Evolutionary conservation across 1,139 yeast genomes (phyloP).

Genomic region (Yamadazyma jaroonii): DNA sequence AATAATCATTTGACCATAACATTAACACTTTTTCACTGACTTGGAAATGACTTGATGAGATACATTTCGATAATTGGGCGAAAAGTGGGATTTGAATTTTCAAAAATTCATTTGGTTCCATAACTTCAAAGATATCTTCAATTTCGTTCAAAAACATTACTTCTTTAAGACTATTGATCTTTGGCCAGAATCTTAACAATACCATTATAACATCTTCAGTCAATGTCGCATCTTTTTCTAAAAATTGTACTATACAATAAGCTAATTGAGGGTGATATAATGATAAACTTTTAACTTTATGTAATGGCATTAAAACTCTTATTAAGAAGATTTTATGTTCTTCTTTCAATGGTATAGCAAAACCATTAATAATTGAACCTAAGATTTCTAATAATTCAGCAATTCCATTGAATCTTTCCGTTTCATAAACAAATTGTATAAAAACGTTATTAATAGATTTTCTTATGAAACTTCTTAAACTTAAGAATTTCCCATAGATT

Average conservation of each 20-base stretch:
- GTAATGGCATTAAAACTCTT: constrained; percentile 88
- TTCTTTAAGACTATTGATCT: constrained; percentile 91
- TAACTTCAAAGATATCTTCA: constrained; percentile 94
- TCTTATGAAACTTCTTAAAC: constrained; percentile 86
- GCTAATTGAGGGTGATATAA: constrained; percentile 96
- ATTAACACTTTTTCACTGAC: constrained; percentile 94
- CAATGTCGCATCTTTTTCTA: constrained; percentile 87
- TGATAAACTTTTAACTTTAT: constrained; percentile 83
- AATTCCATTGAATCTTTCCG: constrained; percentile 93
- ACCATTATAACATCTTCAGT: constrained; percentile 97
- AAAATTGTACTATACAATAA: constrained; percentile 92
- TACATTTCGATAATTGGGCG: constrained; percentile 92
- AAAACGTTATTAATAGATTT: constrained; percentile 90
- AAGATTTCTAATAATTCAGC: constrained; percentile 92
- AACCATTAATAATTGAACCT: constrained; percentile 96
- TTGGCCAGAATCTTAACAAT: constrained; percentile 93
- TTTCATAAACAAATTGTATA: constrained; percentile 89
- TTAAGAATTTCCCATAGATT: constrained; percentile 91
- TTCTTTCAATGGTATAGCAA: constrained; percentile 94
- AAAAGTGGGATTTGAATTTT: constrained; percentile 92
- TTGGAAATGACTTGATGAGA: constrained; percentile 94
- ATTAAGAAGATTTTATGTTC: constrained; percentile 92
- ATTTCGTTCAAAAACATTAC: constrained; percentile 93
- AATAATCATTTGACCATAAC: constrained; percentile 94
- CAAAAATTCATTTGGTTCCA: constrained; percentile 89